Base-by-base conservation (phyloP, 306 rosid genomes). In the Ochetophila trinervis region DNA sequence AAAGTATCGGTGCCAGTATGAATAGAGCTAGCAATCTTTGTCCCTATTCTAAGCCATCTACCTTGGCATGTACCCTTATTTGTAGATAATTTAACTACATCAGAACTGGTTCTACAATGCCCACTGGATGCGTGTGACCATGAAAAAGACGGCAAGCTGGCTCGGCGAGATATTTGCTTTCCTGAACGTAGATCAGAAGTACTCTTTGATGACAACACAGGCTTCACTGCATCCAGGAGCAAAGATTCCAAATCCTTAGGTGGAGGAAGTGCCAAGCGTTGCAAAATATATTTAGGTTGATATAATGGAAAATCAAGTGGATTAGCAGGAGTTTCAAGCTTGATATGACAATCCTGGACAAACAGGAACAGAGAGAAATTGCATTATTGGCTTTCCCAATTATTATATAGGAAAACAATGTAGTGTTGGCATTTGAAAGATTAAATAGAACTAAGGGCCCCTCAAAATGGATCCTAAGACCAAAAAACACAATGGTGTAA, bases 51-150 rank as follows among this genome's bases (percentile, higher is more conserved):
- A 55, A 77, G 75, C 96, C 97, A 90, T 85, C 86, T 84, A 78
- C 96, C 99, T 64, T 80, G 95, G 83, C 99, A 94, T 4, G 76
- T 72, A 62, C 85, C 77, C 82, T 77, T 87, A 78, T 77, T 86
- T 53, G 91, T 65, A 53, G 97, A 80, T 57, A 79, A 72, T 76
- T 86, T 94, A 67, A 76, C 80, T 19, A 83, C 63, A 67, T 94
- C 99, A 15, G 89, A 84, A 83, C 73, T 90, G 63, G 79, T 71
- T 84, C 95, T 86, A 81, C 80, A 84, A 69, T 88, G 84, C 53
- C 95, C 88, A 65, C 76, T 87, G 58, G 84, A 88, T 71, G 85
- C 63, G 75, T 94, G 89, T 48, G 97, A 94, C 99, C 99, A 94
- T 36, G 84, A 83, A 83, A 90, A 88, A 50, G 96, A 78, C 14